Conservation (phyloP, 1,284 basidiomycete species). For the Boletus austroedulis region DNA sequence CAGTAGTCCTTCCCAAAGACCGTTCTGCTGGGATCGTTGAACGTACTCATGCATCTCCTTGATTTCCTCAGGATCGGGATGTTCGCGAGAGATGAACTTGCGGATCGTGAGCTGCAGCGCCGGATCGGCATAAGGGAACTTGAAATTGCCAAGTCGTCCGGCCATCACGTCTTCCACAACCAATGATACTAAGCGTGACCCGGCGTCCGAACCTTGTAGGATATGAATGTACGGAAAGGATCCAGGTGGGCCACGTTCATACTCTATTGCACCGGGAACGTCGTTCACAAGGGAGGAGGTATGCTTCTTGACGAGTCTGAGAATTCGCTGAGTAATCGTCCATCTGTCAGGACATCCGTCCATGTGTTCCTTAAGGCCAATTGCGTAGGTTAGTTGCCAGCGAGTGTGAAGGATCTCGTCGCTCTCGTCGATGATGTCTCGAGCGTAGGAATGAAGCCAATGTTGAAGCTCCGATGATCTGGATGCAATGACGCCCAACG, state of each 20-base stretch:
- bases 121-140: not conserved
- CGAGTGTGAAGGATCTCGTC: not conserved
- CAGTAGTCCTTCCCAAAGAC: not conserved
- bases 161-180: not conserved
- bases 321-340: constrained; percentile 41
- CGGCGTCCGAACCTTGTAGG: not conserved
- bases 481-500: not conserved
- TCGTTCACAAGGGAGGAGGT: not conserved
- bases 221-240: not conserved
- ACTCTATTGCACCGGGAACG: not conserved
- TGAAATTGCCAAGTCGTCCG: not conserved
- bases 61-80: not conserved
- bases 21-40: not conserved
- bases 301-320: constrained; percentile 17
- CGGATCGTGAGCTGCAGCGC: not conserved
- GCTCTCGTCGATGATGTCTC: not conserved
- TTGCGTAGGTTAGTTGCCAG: not conserved
- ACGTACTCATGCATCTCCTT: not conserved
- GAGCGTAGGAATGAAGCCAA: constrained; percentile 20
- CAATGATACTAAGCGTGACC: not conserved
- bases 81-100: not conserved
- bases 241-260: not conserved
- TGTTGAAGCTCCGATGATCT: constrained; percentile 13
- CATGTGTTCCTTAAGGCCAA: not conserved
- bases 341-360: constrained; percentile 41